A percentile compares a stretch with the other conserved stretches of the same genome.
Evolutionary conservation across 257 asterid species (phyloP).

Genomic region (Ophiorrhiza pumila): DNA sequence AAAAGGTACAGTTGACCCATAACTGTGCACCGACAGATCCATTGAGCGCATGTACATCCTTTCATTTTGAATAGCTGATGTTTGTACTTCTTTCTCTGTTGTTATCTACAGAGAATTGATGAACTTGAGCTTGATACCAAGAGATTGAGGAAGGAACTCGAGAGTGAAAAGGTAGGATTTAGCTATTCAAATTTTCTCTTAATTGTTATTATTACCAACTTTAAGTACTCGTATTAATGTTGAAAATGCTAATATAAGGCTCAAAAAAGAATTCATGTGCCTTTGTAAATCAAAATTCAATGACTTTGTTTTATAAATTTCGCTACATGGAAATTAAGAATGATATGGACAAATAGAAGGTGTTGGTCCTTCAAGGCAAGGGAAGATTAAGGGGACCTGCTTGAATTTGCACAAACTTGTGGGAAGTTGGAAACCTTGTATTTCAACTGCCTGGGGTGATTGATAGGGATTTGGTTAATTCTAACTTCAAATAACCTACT

Average conservation of each 20-base stretch:
- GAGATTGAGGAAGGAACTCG: slow-evolving; percentile 75
- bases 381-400: background rate
- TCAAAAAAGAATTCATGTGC: background rate
- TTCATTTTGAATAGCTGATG: slow-evolving; percentile 19
- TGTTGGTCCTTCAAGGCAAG: background rate
- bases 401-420: background rate
- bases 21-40: background rate
- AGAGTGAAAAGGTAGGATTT: slow-evolving; percentile 87
- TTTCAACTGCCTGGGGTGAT: background rate
- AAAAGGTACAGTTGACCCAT: slow-evolving; percentile 48
- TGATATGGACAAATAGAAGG: slow-evolving; percentile 6
- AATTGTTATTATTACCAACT: background rate
- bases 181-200: slow-evolving; percentile 20
- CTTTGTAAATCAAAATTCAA: background rate
- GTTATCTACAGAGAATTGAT: slow-evolving; percentile 62
- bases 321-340: background rate
- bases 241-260: background rate
- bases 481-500: background rate
- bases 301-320: background rate
- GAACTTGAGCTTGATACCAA: slow-evolving; percentile 76
- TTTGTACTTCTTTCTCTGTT: slow-evolving; percentile 7
- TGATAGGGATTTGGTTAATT: background rate
- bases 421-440: background rate
- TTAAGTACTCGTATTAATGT: background rate
- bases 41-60: background rate